Conservation (phyloP, 2,329 filamentous ascomycete species). For the Talaromyces verruculosus region DNA sequence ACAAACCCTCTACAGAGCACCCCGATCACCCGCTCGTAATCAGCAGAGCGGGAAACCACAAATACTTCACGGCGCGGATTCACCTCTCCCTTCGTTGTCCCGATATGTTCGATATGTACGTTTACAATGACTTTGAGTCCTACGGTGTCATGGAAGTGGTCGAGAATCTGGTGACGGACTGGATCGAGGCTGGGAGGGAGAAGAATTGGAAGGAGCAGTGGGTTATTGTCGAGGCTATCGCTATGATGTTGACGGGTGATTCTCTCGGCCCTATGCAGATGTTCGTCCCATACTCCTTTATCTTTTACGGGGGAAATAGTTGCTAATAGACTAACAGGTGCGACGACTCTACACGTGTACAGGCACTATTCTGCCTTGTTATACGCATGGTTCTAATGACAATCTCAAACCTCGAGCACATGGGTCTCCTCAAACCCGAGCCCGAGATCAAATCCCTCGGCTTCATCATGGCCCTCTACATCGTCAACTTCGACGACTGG, state of each 20-base stretch:
- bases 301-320: no score
- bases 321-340: background rate
- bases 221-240: slow-evolving; percentile 44
- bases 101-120: slow-evolving; percentile 46
- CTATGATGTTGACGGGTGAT: slow-evolving; percentile 31
- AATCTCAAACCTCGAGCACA: slow-evolving; percentile 40
- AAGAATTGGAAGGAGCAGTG: slow-evolving; percentile 42
- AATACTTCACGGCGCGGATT: background rate
- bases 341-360: background rate
- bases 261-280: slow-evolving; percentile 26
- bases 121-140: slow-evolving; percentile 44
- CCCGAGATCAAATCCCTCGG: slow-evolving; percentile 42
- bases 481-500: slow-evolving; percentile 30
- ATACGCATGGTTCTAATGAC: slow-evolving; percentile 38
- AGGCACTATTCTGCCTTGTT: background rate
- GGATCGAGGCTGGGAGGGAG: slow-evolving; percentile 34
- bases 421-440: slow-evolving; percentile 34
- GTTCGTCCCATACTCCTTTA: background rate
- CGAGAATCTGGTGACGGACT: slow-evolving; percentile 47
- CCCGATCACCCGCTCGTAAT: background rate
- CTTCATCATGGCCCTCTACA: slow-evolving; percentile 41
- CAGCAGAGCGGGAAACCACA: background rate
- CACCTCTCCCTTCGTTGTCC: slow-evolving; percentile 31
- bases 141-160: slow-evolving; percentile 47
- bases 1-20: background rate